Evolutionary conservation across 2,329 filamentous ascomycete species (phyloP).

Genomic region (Gliomastix tumulicola): DNA sequence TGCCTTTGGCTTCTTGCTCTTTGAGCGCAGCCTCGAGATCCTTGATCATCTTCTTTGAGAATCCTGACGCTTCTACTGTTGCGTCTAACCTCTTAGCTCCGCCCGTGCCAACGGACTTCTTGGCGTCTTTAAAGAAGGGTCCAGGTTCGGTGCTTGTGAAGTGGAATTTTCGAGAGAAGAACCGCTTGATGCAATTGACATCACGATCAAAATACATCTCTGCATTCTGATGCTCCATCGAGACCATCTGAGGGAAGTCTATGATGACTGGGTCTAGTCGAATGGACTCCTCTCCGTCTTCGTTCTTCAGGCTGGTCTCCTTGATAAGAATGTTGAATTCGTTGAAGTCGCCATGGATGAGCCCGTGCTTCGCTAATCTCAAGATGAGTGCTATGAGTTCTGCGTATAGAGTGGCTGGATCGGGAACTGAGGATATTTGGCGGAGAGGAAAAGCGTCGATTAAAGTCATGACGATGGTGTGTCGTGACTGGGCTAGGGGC

Average conservation of each 20-base stretch:
- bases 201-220: slow-evolving; percentile 98
- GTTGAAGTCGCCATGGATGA: slow-evolving; percentile 98
- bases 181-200: slow-evolving; percentile 90
- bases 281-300: slow-evolving; percentile 34
- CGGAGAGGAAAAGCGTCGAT: slow-evolving; percentile 88
- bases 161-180: slow-evolving; percentile 83
- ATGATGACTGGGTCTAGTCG: slow-evolving; percentile 75
- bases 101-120: slow-evolving; percentile 62
- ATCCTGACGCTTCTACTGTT: slow-evolving; percentile 84
- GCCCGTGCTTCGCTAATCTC: slow-evolving; percentile 71
- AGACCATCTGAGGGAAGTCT: slow-evolving; percentile 98
- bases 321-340: slow-evolving; percentile 98
- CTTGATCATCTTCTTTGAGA: slow-evolving; percentile 94
- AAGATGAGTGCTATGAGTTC: slow-evolving; percentile 85
- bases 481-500: slow-evolving; percentile 81
- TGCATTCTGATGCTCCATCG: slow-evolving; percentile 86
- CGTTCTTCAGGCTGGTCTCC: slow-evolving; percentile 42
- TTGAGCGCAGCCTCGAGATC: slow-evolving; percentile 88
- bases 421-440: slow-evolving; percentile 76
- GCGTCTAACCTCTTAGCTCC: slow-evolving; percentile 71
- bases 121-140: slow-evolving; percentile 78
- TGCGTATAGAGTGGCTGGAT: slow-evolving; percentile 82
- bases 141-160: slow-evolving; percentile 78
- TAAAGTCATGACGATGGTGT: slow-evolving; percentile 93
- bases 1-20: slow-evolving; percentile 56